phyloP scores from a whole-genome alignment of 441 rosid genomes.

The Adansonia gregorii region DNA sequence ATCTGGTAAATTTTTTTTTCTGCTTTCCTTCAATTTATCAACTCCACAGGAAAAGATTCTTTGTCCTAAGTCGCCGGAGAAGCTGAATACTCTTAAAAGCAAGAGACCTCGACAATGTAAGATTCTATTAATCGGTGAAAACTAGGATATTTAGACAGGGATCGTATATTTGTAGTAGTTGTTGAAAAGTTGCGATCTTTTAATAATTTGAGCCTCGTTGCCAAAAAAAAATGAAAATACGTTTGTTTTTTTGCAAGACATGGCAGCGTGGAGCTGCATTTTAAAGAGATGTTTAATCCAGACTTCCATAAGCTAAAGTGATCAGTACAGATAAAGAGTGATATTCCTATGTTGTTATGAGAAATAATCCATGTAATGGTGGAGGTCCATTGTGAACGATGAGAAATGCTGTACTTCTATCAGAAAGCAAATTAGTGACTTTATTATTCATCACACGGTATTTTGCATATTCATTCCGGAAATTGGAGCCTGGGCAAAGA shows the following conservation, averaged over 20 bases:
- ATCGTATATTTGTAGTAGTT: neutral
- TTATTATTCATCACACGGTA: neutral
- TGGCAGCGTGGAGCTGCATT: neutral
- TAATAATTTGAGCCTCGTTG: neutral
- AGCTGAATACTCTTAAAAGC: constrained; percentile 55
- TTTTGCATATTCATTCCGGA: constrained; percentile 4
- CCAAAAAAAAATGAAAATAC: neutral
- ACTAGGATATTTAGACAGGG: neutral
- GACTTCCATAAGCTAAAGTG: neutral
- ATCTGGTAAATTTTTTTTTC: neutral
- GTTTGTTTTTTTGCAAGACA: neutral
- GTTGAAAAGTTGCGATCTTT: constrained; percentile 1
- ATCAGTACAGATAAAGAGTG: neutral
- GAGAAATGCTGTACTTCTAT: neutral
- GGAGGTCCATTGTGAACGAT: neutral
- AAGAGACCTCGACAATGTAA: constrained; percentile 62
- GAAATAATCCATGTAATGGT: neutral
- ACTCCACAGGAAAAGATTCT: constrained; percentile 59
- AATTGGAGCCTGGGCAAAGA: neutral
- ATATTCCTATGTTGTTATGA: neutral
- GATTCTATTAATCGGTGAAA: constrained; percentile 20
- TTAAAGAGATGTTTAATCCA: neutral
- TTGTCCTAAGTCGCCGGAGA: constrained; percentile 92
- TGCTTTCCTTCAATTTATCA: constrained; percentile 11
- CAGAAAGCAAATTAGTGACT: neutral